Percentiles rank a stretch among this genome's conserved stretches.
Conservation (phyloP, 2,329 filamentous ascomycete species). For the Scedosporium apiospermum region DNA sequence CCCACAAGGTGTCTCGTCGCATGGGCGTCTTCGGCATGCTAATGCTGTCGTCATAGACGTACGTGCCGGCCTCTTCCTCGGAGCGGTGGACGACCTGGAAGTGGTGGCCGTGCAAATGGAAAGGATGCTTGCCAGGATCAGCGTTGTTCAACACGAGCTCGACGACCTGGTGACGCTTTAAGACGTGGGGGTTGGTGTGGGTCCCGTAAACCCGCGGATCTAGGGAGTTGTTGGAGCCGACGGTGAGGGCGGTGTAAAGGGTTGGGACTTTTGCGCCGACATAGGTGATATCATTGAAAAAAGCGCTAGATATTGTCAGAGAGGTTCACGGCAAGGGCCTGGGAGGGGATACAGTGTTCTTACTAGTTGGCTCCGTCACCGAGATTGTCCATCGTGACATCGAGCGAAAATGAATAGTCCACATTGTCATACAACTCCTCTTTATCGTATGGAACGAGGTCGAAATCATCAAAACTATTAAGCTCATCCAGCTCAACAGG, state of each 20-base stretch:
- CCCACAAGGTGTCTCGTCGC: constrained; percentile 58
- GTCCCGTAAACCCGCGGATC: constrained; percentile 56
- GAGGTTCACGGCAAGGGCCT: constrained; percentile 52
- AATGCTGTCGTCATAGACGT: constrained; percentile 34
- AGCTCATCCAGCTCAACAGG: constrained; percentile 51
- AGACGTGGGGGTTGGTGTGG: constrained; percentile 56
- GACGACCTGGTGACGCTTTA: constrained; percentile 58
- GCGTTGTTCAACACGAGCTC: constrained; percentile 71
- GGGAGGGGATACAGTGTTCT: not conserved
- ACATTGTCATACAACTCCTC: constrained; percentile 50
- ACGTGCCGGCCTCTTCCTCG: constrained; percentile 46
- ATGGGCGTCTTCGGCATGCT: constrained; percentile 48
- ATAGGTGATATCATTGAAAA: constrained; percentile 74
- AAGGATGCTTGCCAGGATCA: constrained; percentile 62
- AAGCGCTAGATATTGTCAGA: constrained; percentile 38
- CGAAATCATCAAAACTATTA: constrained; percentile 63
- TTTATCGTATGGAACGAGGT: constrained; percentile 59
- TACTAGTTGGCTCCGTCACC: constrained; percentile 43
- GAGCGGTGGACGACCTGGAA: constrained; percentile 61
- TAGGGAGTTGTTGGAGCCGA: constrained; percentile 48
- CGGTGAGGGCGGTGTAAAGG: constrained; percentile 64
- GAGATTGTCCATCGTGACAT: constrained; percentile 57
- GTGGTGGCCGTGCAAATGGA: constrained; percentile 69
- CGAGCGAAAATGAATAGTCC: constrained; percentile 52
- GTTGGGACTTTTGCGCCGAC: constrained; percentile 65